These are phyloP conservation scores for Litchi chinensis DNA, from an alignment of 345 rosid genomes.

Conservation along the genomic window DNA sequence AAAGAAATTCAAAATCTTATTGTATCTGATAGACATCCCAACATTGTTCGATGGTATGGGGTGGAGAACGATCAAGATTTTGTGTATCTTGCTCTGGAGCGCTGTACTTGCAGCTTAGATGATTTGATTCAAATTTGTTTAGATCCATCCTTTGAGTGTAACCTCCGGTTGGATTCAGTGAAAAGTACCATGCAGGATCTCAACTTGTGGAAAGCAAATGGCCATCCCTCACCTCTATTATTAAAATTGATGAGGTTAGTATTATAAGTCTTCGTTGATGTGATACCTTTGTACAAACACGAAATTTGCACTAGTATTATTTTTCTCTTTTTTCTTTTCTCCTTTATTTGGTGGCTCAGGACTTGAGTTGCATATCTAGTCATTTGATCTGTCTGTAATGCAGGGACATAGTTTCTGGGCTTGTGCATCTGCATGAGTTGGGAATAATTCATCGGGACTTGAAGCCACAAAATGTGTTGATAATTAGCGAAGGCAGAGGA, in stretches of 20 bases:
- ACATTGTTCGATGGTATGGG: constrained; percentile 92
- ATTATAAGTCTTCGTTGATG: constrained; percentile 2
- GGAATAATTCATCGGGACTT: constrained; percentile 93
- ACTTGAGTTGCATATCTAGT: constrained; percentile 2
- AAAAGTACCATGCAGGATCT: constrained; percentile 43
- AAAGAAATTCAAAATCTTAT: constrained; percentile 96
- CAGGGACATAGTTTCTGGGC: constrained; percentile 89
- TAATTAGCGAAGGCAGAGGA: constrained; percentile 63
- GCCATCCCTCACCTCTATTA: constrained; percentile 71
- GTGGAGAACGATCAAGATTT: constrained; percentile 93
- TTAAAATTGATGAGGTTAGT: constrained; percentile 79
- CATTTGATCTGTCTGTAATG: constrained; percentile 24
- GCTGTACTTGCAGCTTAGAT: constrained; percentile 78
- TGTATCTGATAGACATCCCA: constrained; percentile 86
- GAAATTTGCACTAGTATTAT: background rate
- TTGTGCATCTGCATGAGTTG: constrained; percentile 84
- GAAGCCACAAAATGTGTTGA: constrained; percentile 95
- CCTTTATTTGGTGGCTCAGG: background rate
- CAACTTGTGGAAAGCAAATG: constrained; percentile 70
- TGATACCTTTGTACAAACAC: background rate
- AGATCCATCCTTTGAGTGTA: constrained; percentile 41
- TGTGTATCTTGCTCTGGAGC: constrained; percentile 89
- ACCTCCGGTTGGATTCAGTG: constrained; percentile 45
- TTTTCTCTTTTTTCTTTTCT: background rate
- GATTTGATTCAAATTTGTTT: constrained; percentile 66